Conservation (phyloP, 306 rosid species). For the Astragalus membranaceus region DNA sequence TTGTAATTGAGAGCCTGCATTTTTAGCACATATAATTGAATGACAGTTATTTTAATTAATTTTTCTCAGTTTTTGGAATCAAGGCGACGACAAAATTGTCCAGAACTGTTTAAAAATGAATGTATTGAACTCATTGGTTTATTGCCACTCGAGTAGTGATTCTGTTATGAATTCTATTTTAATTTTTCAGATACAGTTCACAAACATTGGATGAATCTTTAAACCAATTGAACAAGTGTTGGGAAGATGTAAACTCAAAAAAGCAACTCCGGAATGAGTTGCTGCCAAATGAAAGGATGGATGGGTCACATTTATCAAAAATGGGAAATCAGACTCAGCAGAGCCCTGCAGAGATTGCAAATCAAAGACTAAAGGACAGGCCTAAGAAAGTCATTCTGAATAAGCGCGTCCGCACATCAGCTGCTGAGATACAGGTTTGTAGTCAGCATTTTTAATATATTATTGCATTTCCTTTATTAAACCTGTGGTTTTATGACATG, state of each 20-base stretch:
- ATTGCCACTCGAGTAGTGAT: slow-evolving; percentile 14
- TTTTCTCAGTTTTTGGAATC: slow-evolving; percentile 2
- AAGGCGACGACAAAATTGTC: background rate
- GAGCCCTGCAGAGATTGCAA: slow-evolving; percentile 42
- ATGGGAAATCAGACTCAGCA: slow-evolving; percentile 49
- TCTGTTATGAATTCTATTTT: slow-evolving; percentile 29
- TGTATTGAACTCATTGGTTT: background rate
- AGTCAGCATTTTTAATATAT: background rate
- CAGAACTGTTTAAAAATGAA: slow-evolving; percentile 6
- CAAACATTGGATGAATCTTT: slow-evolving; percentile 62
- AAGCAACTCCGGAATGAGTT: slow-evolving; percentile 61
- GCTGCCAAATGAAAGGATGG: slow-evolving; percentile 50
- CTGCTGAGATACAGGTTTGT: slow-evolving; percentile 63
- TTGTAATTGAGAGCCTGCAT: slow-evolving; percentile 1
- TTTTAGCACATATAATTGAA: slow-evolving; percentile 11
- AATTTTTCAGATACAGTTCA: slow-evolving; percentile 46
- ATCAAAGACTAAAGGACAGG: slow-evolving; percentile 54
- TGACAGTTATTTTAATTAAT: background rate
- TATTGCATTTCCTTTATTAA: slow-evolving; percentile 14
- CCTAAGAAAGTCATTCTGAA: slow-evolving; percentile 50
- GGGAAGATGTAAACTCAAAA: slow-evolving; percentile 55
- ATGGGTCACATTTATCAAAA: slow-evolving; percentile 47
- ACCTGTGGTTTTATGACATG: slow-evolving; percentile 1
- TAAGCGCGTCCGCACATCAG: slow-evolving; percentile 63
- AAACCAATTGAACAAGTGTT: slow-evolving; percentile 57